These are phyloP conservation scores for Schizothecium vesticola DNA, from an alignment of 495 filamentous ascomycete genomes.

Conservation along the genomic window DNA sequence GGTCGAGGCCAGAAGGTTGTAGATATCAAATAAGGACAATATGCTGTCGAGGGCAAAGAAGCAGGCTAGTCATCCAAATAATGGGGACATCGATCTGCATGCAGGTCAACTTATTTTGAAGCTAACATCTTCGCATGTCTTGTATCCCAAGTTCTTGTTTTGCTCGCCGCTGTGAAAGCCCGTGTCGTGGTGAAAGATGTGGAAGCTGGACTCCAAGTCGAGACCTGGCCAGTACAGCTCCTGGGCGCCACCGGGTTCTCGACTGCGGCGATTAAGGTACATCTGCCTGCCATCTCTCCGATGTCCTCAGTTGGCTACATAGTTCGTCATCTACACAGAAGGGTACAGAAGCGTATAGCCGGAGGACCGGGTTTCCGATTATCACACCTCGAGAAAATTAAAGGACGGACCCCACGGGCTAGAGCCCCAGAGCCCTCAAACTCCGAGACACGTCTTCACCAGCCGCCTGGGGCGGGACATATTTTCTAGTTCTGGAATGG, in stretches of 20 bases:
- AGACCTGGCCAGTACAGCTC: background rate
- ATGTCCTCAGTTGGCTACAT: background rate
- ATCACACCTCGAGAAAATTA: background rate
- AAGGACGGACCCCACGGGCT: background rate
- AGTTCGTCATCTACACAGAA: background rate
- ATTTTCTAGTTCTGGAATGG: background rate
- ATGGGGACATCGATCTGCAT: background rate
- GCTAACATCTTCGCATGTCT: background rate
- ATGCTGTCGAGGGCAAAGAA: background rate
- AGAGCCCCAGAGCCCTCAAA: background rate
- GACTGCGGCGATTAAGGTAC: background rate
- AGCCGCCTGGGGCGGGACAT: background rate
- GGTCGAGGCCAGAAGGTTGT: too few species aligned
- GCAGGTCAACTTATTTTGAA: background rate
- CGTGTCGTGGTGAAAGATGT: too few species aligned
- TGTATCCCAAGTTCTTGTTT: background rate
- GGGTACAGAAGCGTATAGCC: background rate
- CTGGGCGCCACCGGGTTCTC: background rate
- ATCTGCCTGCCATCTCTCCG: background rate
- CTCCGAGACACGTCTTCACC: background rate
- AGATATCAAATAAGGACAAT: too few species aligned
- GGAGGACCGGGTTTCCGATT: background rate
- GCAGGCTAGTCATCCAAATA: background rate
- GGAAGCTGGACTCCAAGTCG: background rate
- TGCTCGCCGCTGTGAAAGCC: background rate